phyloP scores from a whole-genome alignment of 179 eudicot genomes.

The Beta corolliflora region DNA sequence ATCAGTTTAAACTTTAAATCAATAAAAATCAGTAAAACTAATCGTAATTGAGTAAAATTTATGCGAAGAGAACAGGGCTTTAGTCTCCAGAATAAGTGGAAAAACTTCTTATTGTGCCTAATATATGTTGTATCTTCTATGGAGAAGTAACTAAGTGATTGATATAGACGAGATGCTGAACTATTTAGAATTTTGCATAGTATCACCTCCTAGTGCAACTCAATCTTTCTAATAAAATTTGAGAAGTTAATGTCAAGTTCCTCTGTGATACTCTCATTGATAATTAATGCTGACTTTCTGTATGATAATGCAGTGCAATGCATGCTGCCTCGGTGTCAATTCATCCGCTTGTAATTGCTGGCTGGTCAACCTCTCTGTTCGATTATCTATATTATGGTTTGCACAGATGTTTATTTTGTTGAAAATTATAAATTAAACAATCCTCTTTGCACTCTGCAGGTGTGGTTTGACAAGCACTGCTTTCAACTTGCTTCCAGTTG shows the following conservation, averaged over 20 bases:
- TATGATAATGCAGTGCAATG: constrained; percentile 57
- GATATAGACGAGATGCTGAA: not conserved
- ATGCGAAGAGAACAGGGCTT: too few species aligned
- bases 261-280: not conserved
- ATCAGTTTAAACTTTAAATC: too few species aligned
- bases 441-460: constrained; percentile 55
- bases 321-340: constrained; percentile 82
- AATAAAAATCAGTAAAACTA: too few species aligned
- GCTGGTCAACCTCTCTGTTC: constrained; percentile 62
- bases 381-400: not conserved
- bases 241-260: not conserved
- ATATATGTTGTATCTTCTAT: not conserved
- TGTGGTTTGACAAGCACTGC: constrained; percentile 98
- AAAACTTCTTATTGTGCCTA: not conserved
- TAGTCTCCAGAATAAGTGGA: not conserved
- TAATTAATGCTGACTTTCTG: constrained; percentile 2
- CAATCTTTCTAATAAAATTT: not conserved
- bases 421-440: constrained; percentile 9
- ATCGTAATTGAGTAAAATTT: too few species aligned
- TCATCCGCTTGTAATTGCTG: constrained; percentile 97
- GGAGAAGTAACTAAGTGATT: not conserved
- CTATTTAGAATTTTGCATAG: too few species aligned
- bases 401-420: constrained; percentile 5
- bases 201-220: constrained; percentile 5
- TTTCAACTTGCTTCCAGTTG: constrained; percentile 95